These are phyloP conservation scores for Puccinia triticina DNA, from an alignment of 1,284 basidiomycete species.

Conservation along the genomic window DNA sequence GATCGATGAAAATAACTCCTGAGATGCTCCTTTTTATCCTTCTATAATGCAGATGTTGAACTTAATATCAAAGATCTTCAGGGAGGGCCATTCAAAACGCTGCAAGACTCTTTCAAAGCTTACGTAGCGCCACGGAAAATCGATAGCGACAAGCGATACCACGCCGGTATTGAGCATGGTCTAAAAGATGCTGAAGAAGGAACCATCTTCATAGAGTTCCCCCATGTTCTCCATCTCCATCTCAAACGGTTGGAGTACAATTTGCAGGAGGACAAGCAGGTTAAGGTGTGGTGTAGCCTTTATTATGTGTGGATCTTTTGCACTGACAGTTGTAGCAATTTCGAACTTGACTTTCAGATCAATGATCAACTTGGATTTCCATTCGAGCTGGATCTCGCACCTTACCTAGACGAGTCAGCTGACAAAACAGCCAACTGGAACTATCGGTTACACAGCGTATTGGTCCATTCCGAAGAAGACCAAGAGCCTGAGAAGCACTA, in stretches of 20 bases:
- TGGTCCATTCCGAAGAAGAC: slow-evolving; percentile 97
- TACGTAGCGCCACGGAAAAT: slow-evolving; percentile 98
- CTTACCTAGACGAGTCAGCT: slow-evolving; percentile 81
- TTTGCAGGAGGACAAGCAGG: slow-evolving; percentile 96
- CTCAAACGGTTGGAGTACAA: slow-evolving; percentile 99
- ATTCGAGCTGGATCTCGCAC: slow-evolving; percentile 90
- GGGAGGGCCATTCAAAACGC: slow-evolving; percentile 67
- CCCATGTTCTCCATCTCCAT: slow-evolving; percentile 98
- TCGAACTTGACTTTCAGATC: slow-evolving; percentile 66
- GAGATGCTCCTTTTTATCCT: neutral
- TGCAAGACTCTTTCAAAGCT: slow-evolving; percentile 95
- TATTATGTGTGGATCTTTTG: neutral
- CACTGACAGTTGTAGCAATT: slow-evolving; percentile 23
- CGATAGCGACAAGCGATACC: slow-evolving; percentile 99
- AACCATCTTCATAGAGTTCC: slow-evolving; percentile 96
- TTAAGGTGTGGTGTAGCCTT: slow-evolving; percentile 69
- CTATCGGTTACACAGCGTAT: slow-evolving; percentile 93
- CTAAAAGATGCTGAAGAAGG: slow-evolving; percentile 99
- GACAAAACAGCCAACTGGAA: slow-evolving; percentile 83
- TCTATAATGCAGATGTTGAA: slow-evolving; percentile 76
- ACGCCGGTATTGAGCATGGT: slow-evolving; percentile 86
- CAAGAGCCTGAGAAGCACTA: slow-evolving; percentile 99
- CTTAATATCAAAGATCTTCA: slow-evolving; percentile 96
- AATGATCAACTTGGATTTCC: slow-evolving; percentile 99
- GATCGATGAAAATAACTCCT: neutral